These are phyloP conservation scores for Gloeostereum incarnatum DNA, from an alignment of 768 basidiomycete genomes.

Conservation along the genomic window DNA sequence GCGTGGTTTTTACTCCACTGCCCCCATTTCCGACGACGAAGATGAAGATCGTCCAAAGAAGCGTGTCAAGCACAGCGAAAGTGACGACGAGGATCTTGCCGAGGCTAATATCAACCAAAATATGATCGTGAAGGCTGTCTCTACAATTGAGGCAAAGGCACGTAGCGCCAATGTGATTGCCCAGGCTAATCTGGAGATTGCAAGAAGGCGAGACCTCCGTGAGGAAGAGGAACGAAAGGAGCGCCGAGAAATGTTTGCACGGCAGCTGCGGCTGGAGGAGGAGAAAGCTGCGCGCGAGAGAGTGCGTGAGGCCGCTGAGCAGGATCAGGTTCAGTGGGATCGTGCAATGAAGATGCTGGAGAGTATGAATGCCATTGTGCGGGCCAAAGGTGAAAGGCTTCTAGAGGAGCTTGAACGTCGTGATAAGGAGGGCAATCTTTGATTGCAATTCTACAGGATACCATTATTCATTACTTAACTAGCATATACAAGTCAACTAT, in stretches of 20 bases:
- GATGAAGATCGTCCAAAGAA: background rate
- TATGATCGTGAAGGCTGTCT: background rate
- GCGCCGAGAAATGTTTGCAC: background rate
- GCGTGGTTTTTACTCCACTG: background rate
- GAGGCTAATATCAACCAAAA: background rate
- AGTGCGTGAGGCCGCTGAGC: background rate
- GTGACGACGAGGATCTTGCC: background rate
- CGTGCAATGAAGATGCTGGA: slow-evolving; percentile 2
- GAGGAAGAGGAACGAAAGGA: background rate
- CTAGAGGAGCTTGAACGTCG: background rate
- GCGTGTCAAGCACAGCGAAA: background rate
- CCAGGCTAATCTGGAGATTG: background rate
- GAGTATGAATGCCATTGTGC: background rate
- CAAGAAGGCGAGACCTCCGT: background rate
- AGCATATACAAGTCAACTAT: background rate
- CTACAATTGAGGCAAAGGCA: background rate
- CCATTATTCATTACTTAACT: background rate
- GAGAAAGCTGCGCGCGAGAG: no score
- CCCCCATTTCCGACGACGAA: background rate
- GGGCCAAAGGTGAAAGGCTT: background rate
- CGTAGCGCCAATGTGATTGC: background rate
- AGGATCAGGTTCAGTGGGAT: background rate
- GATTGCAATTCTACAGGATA: background rate
- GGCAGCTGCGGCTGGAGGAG: background rate
- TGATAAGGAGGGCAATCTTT: background rate